A percentile compares a stretch with the other conserved stretches of the same genome.
Conservation (phyloP, 371 early-diverging fungal species). For the Mucor velutinosus region DNA sequence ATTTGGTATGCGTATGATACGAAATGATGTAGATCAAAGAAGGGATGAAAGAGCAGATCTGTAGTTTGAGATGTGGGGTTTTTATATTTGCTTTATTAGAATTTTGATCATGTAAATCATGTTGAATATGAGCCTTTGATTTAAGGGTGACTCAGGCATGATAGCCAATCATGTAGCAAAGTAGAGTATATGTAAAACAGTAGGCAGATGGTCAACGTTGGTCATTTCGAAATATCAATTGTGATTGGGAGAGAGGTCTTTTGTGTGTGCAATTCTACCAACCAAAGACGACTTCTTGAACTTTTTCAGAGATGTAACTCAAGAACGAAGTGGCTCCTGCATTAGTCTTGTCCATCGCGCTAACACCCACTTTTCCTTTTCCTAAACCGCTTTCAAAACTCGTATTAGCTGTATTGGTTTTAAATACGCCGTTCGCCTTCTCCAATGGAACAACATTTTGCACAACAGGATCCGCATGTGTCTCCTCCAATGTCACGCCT, state of each 20-base stretch:
- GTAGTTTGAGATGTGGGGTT: not conserved
- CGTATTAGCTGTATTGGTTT: not conserved
- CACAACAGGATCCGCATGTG: not conserved
- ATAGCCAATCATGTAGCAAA: conserved; percentile 2
- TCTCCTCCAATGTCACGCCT: conserved; percentile 7
- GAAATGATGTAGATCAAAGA: not conserved
- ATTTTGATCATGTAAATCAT: not conserved
- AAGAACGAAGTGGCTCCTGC: not conserved
- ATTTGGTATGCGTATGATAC: not conserved
- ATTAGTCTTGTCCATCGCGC: conserved; percentile 4
- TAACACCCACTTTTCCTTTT: conserved; percentile 17
- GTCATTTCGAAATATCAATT: not conserved
- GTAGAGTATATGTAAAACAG: not conserved
- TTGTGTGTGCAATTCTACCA: conserved; percentile 12
- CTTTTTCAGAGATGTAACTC: not conserved
- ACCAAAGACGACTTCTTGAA: conserved; percentile 16
- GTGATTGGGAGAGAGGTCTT: conserved; percentile 16
- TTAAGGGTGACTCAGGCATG: conserved; percentile 17
- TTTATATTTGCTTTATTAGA: conserved; percentile 6
- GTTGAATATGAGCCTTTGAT: conserved; percentile 8
- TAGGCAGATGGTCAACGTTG: conserved; percentile 24
- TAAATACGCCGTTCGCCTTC: conserved; percentile 2
- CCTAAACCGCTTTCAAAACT: conserved; percentile 8
- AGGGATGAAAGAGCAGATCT: not conserved
- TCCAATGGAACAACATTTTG: conserved; percentile 4